A percentile compares a stretch with the other conserved stretches of the same genome.
These are phyloP conservation scores for Suhomyces ambrosiae DNA, from an alignment of 1,139 yeast genomes.

Conservation along the genomic window DNA sequence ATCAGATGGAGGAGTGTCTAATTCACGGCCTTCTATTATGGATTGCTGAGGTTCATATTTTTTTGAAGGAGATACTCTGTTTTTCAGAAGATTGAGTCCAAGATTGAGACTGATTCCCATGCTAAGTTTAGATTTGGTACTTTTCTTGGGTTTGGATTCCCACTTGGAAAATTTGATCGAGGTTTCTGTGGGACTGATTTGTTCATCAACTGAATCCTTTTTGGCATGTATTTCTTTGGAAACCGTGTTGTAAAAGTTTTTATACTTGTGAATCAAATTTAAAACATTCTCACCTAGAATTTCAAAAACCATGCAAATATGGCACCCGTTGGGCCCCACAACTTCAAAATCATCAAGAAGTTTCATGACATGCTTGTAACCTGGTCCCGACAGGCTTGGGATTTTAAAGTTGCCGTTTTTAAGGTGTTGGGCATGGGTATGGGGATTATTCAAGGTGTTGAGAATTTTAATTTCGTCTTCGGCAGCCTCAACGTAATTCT, in stretches of 20 bases:
- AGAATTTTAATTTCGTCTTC: constrained; percentile 77
- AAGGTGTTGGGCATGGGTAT: constrained; percentile 13
- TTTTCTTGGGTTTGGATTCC: constrained; percentile 26
- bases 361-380: constrained; percentile 65
- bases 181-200: constrained; percentile 10
- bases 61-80: constrained; percentile 6
- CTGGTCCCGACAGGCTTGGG: constrained; percentile 38
- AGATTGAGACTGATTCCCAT: constrained; percentile 24
- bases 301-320: constrained; percentile 86
- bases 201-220: constrained; percentile 6
- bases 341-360: constrained; percentile 69
- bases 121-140: constrained; percentile 29
- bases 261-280: constrained; percentile 67
- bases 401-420: constrained; percentile 3
- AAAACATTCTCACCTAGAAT: constrained; percentile 81
- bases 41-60: constrained; percentile 5
- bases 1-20: constrained; percentile 3
- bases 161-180: constrained; percentile 23
- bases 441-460: constrained; percentile 42
- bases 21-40: constrained; percentile 7
- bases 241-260: constrained; percentile 34
- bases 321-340: constrained; percentile 73
- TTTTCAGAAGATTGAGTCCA: constrained; percentile 10
- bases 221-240: constrained; percentile 13
- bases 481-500: constrained; percentile 81